Conservation (phyloP, 2,329 filamentous ascomycete genomes). For the Penicillium aurantiogriseum region DNA sequence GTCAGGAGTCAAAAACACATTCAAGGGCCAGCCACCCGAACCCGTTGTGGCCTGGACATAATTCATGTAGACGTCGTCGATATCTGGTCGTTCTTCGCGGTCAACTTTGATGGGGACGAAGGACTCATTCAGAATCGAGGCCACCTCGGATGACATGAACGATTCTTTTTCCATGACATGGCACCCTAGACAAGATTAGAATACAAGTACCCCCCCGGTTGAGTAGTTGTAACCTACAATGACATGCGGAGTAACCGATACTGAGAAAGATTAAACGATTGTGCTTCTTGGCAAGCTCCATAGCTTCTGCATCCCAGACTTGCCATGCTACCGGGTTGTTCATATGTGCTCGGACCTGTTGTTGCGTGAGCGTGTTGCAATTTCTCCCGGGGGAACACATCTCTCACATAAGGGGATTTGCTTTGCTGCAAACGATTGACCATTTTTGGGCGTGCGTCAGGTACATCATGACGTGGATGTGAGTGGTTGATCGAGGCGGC, state of each 20-base stretch:
- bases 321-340: conserved; percentile 90
- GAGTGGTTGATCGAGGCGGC: conserved; percentile 30
- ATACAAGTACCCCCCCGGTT: neutral
- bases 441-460: conserved; percentile 37
- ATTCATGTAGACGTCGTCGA: conserved; percentile 97
- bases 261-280: conserved; percentile 91
- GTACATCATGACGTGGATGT: conserved; percentile 25
- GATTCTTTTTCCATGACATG: conserved; percentile 92
- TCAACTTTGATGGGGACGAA: conserved; percentile 94
- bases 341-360: conserved; percentile 67
- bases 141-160: conserved; percentile 79
- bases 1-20: conserved; percentile 93
- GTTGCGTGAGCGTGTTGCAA: conserved; percentile 15
- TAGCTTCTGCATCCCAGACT: conserved; percentile 73
- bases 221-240: conserved; percentile 62
- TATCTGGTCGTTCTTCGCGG: conserved; percentile 87
- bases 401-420: conserved; percentile 64
- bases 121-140: conserved; percentile 74
- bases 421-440: conserved; percentile 60
- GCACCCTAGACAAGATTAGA: conserved; percentile 57
- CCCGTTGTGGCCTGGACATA: conserved; percentile 93
- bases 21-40: conserved; percentile 88
- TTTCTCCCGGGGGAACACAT: neutral
- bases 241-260: conserved; percentile 92
- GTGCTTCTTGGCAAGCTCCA: conserved; percentile 72